Conservation (phyloP, 2,329 filamentous ascomycete species). For the Seiridium cupressi region DNA sequence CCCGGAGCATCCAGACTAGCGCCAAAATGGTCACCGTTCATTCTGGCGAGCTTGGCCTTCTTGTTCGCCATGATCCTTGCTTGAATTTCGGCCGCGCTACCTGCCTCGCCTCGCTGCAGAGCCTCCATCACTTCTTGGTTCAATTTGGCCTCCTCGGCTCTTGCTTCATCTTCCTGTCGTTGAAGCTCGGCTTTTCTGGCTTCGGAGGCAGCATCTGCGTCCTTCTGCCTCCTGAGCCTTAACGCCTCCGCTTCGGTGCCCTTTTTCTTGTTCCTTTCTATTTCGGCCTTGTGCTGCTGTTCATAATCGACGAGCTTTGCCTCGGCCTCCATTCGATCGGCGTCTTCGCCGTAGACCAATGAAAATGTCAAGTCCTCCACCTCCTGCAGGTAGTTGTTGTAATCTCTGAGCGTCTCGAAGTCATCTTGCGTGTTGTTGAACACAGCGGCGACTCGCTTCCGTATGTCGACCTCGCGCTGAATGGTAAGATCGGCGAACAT, state of each 20-base stretch:
- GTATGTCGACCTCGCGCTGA: constrained; percentile 91
- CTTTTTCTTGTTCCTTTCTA: constrained; percentile 58
- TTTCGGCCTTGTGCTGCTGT: constrained; percentile 67
- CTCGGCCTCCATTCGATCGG: constrained; percentile 52
- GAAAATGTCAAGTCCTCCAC: constrained; percentile 91
- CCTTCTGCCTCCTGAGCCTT: constrained; percentile 55
- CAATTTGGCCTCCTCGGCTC: constrained; percentile 59
- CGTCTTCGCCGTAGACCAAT: constrained; percentile 70
- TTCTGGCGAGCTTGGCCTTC: constrained; percentile 59
- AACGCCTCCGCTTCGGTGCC: constrained; percentile 56
- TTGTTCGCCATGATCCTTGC: constrained; percentile 71
- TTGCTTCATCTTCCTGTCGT: constrained; percentile 70
- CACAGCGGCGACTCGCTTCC: constrained; percentile 72
- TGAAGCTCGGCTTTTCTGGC: constrained; percentile 58
- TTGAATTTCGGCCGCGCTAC: constrained; percentile 58
- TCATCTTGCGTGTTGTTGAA: constrained; percentile 91
- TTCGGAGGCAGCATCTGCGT: constrained; percentile 66
- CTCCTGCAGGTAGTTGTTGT: constrained; percentile 92
- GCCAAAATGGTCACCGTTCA: constrained; percentile 29
- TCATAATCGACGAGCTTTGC: constrained; percentile 59
- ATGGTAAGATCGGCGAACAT: constrained; percentile 87
- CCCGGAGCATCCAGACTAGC: constrained; percentile 20
- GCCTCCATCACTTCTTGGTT: constrained; percentile 69
- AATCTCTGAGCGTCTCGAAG: constrained; percentile 79
- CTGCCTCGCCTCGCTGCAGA: constrained; percentile 59